A percentile compares a stretch with the other conserved stretches of the same genome.
Evolutionary conservation across 2,329 filamentous ascomycete species (phyloP).

Genomic region (Aspergillus pseudotamarii): DNA sequence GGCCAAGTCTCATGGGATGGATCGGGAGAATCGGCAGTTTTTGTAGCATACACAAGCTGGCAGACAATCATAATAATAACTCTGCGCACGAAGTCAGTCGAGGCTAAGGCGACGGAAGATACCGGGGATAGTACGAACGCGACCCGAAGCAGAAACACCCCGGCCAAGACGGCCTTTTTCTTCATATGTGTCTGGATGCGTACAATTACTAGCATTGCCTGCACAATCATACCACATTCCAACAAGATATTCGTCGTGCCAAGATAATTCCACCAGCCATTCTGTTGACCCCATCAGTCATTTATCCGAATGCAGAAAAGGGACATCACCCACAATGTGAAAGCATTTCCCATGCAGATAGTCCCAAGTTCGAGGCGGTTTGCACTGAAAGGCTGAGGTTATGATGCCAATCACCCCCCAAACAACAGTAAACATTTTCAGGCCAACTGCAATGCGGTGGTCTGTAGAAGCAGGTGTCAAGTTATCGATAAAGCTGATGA

Average conservation of each 20-base stretch:
- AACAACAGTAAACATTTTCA: conserved; percentile 16
- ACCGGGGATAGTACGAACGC: conserved; percentile 21
- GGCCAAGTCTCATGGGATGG: conserved; percentile 27
- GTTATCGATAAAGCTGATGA: conserved; percentile 27
- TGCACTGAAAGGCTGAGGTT: conserved; percentile 25
- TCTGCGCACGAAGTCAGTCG: conserved; percentile 14
- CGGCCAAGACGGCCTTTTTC: conserved; percentile 20
- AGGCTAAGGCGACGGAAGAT: not conserved
- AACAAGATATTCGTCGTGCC: conserved; percentile 29
- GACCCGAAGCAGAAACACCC: conserved; percentile 27
- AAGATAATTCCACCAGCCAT: conserved; percentile 30
- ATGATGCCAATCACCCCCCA: conserved; percentile 23
- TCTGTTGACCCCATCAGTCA: conserved; percentile 7
- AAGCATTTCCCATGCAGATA: conserved; percentile 25
- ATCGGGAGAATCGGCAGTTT: conserved; percentile 17
- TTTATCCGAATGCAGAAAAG: not conserved
- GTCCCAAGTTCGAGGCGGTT: conserved; percentile 23
- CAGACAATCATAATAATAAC: conserved; percentile 28
- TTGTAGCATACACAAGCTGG: conserved; percentile 24
- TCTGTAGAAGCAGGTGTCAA: conserved; percentile 25
- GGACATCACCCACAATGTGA: conserved; percentile 18
- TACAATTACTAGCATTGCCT: conserved; percentile 26
- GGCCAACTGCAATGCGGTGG: conserved; percentile 17
- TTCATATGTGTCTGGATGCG: conserved; percentile 25
- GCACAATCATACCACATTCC: conserved; percentile 26